phyloP scores from a whole-genome alignment of 108 stramenopile species.

The Skeletonema potamos region DNA sequence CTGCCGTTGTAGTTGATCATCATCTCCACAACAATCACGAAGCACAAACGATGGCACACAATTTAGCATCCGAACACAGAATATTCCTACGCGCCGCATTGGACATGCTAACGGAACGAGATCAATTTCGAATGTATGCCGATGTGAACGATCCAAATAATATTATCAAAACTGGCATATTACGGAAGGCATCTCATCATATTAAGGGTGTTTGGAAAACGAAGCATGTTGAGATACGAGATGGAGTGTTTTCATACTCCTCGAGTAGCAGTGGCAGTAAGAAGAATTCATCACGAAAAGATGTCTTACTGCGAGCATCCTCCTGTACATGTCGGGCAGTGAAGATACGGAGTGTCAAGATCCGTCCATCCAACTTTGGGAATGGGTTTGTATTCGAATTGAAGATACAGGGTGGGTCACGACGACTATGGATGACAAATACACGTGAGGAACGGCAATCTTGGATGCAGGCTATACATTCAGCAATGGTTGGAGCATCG shows the following conservation, averaged over 20 bases:
- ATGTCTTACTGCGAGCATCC: conserved; percentile 58
- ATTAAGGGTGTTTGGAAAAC: conserved; percentile 80
- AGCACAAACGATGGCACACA: conserved; percentile 16
- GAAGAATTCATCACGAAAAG: conserved; percentile 55
- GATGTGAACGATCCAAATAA: conserved; percentile 59
- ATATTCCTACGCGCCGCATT: conserved; percentile 76
- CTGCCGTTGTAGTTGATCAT: not conserved
- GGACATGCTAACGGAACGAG: conserved; percentile 64
- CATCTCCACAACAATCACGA: not conserved
- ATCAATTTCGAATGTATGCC: conserved; percentile 50
- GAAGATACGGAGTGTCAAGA: conserved; percentile 56
- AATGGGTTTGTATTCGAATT: conserved; percentile 52
- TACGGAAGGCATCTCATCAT: conserved; percentile 77
- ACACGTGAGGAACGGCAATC: conserved; percentile 64
- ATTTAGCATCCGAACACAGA: conserved; percentile 76
- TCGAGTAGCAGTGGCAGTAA: conserved; percentile 35
- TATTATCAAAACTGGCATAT: conserved; percentile 65
- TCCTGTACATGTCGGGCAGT: conserved; percentile 69
- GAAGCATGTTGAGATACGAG: conserved; percentile 77
- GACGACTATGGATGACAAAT: conserved; percentile 77
- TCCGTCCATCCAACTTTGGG: conserved; percentile 36
- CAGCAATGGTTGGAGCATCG: conserved; percentile 80
- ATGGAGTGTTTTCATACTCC: conserved; percentile 77
- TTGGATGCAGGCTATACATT: conserved; percentile 81
- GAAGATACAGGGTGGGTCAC: conserved; percentile 52